Base-by-base conservation (phyloP, 2,329 filamentous ascomycete species). In the Colletotrichum musicola region DNA sequence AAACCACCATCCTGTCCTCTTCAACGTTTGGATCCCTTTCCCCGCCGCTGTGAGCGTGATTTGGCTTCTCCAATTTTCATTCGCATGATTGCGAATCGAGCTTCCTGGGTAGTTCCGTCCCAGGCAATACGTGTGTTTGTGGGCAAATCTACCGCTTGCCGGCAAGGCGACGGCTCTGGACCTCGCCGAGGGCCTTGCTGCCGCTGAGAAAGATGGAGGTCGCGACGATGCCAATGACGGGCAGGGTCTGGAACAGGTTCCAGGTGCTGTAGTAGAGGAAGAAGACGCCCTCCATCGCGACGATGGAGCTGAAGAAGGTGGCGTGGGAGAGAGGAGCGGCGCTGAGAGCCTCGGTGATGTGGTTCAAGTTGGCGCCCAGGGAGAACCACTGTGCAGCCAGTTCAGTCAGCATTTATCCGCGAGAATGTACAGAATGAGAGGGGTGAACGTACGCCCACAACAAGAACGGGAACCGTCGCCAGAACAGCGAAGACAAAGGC, bases 201-300 rank as follows among this genome's bases (percentile, higher is more conserved):
- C 96, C 96, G 78, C 93, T 97, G 71, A 98, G 80, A 77, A 97
- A 93, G 12, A 93, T 89, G 62, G 94, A 88, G 27, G 87, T 81
- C 16, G 90, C 90, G 35, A 96, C 88, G 50, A 90, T 81, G 40
- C 85, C 85, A 62, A 92, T 90, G 27, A 90, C 90, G 4, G 94
- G 95, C 57, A 99, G 85, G 14, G 89, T 90, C 84, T 97, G 92
- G 86, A 98, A 97, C 53, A 99, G 85, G 76, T 91, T 97, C 95
- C 95, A 98, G 76, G 83, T 89, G 61, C 88, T 92, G 82, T 98
- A 98, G 86, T 99, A 99, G 73, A 97, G 82, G 84, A 96, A 95
- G 82, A 99, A 98, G 64, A 97, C 90, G 16, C 88, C 92, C 80
- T 99, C 96, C 85, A 99, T 93, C 22, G 90, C 90, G 46, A 97